phyloP scores from a whole-genome alignment of 805 yeast genomes.

The Babjeviella inositovora region DNA sequence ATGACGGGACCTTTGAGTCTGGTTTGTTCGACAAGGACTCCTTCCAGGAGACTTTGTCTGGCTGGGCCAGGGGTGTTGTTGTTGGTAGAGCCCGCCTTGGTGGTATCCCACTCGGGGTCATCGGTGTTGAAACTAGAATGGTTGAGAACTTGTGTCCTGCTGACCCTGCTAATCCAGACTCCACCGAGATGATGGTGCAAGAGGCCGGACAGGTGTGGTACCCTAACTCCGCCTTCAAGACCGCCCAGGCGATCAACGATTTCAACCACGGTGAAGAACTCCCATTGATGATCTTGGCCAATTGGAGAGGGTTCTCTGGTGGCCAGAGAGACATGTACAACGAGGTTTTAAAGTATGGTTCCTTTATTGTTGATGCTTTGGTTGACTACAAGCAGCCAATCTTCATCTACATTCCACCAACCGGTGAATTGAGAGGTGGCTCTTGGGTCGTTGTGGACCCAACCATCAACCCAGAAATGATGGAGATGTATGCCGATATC shows the following conservation, averaged over 20 bases:
- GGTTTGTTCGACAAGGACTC: conserved; percentile 91
- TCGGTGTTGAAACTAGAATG: conserved; percentile 86
- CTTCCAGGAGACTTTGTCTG: conserved; percentile 90
- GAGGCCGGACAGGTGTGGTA: conserved; percentile 99
- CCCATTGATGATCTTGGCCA: conserved; percentile 93
- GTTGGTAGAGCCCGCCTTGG: conserved; percentile 98
- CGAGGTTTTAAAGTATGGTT: conserved; percentile 93
- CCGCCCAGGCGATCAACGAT: conserved; percentile 96
- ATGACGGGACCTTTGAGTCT: conserved; percentile 53
- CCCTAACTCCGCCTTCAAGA: conserved; percentile 97
- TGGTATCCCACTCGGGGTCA: conserved; percentile 97
- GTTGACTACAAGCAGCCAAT: conserved; percentile 95
- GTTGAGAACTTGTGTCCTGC: conserved; percentile 91
- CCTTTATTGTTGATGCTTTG: conserved; percentile 92
- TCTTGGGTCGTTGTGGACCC: conserved; percentile 99
- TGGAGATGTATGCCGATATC: conserved; percentile 98
- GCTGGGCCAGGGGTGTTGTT: conserved; percentile 98
- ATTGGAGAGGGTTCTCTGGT: conserved; percentile 99
- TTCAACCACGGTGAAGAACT: conserved; percentile 97
- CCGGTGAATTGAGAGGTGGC: conserved; percentile 98
- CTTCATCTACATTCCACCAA: conserved; percentile 93
- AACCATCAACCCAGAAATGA: conserved; percentile 88
- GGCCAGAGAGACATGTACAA: conserved; percentile 99
- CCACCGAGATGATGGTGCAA: conserved; percentile 73
- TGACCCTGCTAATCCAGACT: conserved; percentile 95